Evolutionary conservation across 306 rosid genomes (phyloP), one percentile per base, ranked within the genome.

Genomic region (Spatholobus suberectus): DNA sequence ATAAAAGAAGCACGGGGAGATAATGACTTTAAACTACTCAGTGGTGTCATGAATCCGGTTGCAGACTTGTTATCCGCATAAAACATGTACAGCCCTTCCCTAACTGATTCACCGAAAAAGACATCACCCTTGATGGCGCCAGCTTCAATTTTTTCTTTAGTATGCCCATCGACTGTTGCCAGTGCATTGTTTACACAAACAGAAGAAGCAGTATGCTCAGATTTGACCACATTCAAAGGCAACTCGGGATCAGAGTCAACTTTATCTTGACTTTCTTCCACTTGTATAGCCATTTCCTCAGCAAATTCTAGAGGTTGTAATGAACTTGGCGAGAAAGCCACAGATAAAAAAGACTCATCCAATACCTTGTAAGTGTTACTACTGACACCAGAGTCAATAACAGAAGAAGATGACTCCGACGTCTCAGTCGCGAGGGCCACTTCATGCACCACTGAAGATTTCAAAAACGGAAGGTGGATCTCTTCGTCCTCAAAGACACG

Each of bases 31-130:
- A 85, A 38, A 89, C 86, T 80, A 57, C 86, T 84, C 40, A 86
- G 34, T 29, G 89, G 86, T 46, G 76, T 66, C 80, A 58, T 80
- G 62, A 85, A 83, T 46, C 80, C 85, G 2, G 21, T 35, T 46
- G 74, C 77, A 11, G 85, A 66, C 61, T 83, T 82, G 69, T 83
- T 89, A 41, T 51, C 87, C 81, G 90, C 87, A 78, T 91, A 96
- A 82, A 96, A 92, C 91, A 86, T 89, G 90, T 96, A 88, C 79
- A 96, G 90, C 84, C 90, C 96, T 70, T 94, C 87, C 85, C 97
- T 94, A 0, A 11, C 89, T 3, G 92, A 72, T 83, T 89, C 96
- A 70, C 88, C 91, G 78, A 77, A 58, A 70, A 86, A 43, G 59
- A 68, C 62, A 72, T 71, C 63, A 29, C 44, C 73, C 68, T 74